Evolutionary conservation across 2,329 filamentous ascomycete species (phyloP).

Genomic region (Claviceps sp.): DNA sequence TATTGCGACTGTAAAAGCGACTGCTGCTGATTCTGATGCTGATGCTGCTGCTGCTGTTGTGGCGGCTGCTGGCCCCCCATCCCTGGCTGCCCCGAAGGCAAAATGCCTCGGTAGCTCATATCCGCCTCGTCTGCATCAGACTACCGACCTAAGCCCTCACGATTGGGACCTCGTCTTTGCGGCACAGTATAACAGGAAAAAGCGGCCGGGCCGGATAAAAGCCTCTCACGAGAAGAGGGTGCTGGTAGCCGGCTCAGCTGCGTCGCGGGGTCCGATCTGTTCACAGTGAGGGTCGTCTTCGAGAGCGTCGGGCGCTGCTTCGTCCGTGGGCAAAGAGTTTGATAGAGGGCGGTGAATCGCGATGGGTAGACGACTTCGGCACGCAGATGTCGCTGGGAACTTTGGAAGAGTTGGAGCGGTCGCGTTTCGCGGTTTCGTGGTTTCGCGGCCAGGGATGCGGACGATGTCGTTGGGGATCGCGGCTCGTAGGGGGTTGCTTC

Average conservation of each 20-base stretch:
- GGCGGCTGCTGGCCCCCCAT: constrained; percentile 13
- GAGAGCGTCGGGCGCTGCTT: not conserved
- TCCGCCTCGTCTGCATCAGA: constrained; percentile 12
- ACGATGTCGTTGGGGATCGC: constrained; percentile 4
- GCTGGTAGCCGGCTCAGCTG: not conserved
- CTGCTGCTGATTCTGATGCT: constrained; percentile 8
- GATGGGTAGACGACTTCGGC: not conserved
- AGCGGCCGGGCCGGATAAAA: not conserved
- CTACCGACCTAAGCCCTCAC: not conserved
- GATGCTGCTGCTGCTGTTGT: constrained; percentile 9
- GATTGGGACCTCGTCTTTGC: too few species aligned
- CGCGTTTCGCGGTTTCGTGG: constrained; percentile 1
- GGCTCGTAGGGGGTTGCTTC: constrained; percentile 3
- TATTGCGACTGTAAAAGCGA: constrained; percentile 1
- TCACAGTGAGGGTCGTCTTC: not conserved
- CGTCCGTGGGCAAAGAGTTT: too few species aligned
- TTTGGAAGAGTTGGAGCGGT: not conserved
- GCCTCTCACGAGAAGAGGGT: not conserved
- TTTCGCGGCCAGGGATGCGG: not conserved
- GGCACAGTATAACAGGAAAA: not conserved
- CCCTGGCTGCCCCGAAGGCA: constrained; percentile 16
- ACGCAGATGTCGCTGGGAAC: not conserved
- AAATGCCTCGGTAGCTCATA: constrained; percentile 23
- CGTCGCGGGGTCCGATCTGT: not conserved
- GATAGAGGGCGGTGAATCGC: too few species aligned